Evolutionary conservation across 805 yeast species (phyloP), one percentile per base, ranked within the genome.

Genomic region (Candida ipomoeae): DNA sequence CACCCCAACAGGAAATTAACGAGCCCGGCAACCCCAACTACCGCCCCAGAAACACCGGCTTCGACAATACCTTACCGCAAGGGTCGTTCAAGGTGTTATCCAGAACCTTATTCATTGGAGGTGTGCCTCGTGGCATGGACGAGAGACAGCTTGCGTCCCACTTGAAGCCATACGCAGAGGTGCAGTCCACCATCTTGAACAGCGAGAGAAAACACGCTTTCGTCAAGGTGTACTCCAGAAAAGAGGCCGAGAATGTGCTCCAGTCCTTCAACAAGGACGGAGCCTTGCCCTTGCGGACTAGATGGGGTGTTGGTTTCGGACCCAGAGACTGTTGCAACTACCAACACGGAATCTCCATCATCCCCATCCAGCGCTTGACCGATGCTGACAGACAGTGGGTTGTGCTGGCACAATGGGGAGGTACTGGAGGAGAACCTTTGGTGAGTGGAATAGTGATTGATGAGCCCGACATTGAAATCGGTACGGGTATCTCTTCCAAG

Each of bases 281-380:
- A 38, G 67, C 80, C 8, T 70, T 73, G 64, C 73, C 81, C 58
- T 74, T 94, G 58, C 81, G 98, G 69, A 88, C 95, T 4, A 80
- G 97, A 65, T 94, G 99, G 99, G 99, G 98, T 58, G 98, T 94
- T 55, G 99, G 99, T 1, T 94, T 87, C 63, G 99, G 99, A 4
- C 99, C 99, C 48, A 83, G 99, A 73, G 98, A 94, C 67, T 92
- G 98, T 74, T 89, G 96, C 67, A 95, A 94, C 69, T 94, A 94
- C 69, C 91, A 85, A 63, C 85, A 85, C 51, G 99, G 99, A 54
- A 78, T 85, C 36, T 86, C 96, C 53, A 80, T 90, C 35, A 89
- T 94, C 54, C 97, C 98, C 14, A 71, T 94, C 45, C 81, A 80
- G 52, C 81, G 97, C 61, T 77, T 94, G 58, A 94, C 99, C 0